Evolutionary conservation across 1,284 basidiomycete species (phyloP).

Genomic region (Puccinia horiana): DNA sequence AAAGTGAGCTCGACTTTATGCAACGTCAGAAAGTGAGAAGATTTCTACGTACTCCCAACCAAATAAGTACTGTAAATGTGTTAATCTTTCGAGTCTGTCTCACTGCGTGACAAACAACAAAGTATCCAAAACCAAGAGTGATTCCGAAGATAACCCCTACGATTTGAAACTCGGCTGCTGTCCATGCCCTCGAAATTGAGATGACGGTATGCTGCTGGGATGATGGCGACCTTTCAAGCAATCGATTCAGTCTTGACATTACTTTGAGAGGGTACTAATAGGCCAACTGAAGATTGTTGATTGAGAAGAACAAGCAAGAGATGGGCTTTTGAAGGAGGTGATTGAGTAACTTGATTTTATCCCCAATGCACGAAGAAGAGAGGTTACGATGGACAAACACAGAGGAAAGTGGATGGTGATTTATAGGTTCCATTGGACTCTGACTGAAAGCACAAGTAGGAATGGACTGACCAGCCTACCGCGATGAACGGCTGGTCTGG

Average conservation of each 20-base stretch:
- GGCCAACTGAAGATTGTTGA: not conserved
- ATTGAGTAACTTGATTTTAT: not conserved
- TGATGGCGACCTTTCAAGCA: not conserved
- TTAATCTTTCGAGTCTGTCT: not conserved
- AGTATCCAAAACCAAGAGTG: conserved; percentile 11
- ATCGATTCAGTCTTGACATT: not conserved
- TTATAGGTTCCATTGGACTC: no score
- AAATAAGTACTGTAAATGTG: not conserved
- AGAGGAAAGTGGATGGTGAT: no score
- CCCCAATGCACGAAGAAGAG: not conserved
- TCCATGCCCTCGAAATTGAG: not conserved
- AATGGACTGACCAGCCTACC: not conserved
- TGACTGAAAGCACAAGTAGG: not conserved
- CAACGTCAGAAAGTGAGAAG: not conserved
- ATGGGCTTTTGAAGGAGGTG: not conserved
- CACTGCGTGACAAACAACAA: not conserved
- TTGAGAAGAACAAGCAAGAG: not conserved
- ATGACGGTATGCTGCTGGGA: not conserved
- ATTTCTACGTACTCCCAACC: not conserved
- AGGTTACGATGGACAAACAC: not conserved
- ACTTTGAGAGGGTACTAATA: not conserved
- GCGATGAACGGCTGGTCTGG: not conserved
- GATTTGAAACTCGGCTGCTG: not conserved
- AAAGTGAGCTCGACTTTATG: not conserved
- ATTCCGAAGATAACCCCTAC: not conserved